These are phyloP conservation scores for Ustilaginoidea virens DNA, from an alignment of 2,329 filamentous ascomycete species.

Conservation along the genomic window DNA sequence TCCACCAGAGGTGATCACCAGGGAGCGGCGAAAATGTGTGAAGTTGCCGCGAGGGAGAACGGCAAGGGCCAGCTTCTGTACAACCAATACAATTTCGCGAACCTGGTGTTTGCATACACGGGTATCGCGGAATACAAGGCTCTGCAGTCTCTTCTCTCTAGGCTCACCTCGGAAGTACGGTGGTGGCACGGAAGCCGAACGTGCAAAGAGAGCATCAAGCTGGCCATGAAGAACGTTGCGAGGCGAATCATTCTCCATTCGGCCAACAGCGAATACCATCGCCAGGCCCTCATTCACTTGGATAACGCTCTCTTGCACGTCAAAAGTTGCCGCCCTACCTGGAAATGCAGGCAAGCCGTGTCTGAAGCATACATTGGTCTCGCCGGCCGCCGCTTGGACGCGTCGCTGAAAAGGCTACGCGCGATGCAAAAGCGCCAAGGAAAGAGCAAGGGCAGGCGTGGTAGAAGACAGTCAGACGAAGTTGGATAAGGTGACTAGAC, in stretches of 20 bases:
- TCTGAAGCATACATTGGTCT: conserved; percentile 9
- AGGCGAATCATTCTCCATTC: conserved; percentile 9
- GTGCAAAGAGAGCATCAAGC: conserved; percentile 22
- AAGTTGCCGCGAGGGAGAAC: conserved; percentile 20
- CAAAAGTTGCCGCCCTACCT: conserved; percentile 9
- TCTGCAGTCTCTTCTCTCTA: conserved; percentile 14
- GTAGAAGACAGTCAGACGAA: too few species aligned
- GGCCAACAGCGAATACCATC: conserved; percentile 8
- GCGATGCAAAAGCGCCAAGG: too few species aligned
- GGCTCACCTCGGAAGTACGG: conserved; percentile 14
- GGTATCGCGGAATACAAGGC: conserved; percentile 15
- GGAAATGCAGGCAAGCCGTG: conserved; percentile 7
- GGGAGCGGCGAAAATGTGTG: conserved; percentile 17
- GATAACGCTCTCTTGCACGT: conserved; percentile 12
- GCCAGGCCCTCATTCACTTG: conserved; percentile 10
- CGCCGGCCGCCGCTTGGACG: conserved; percentile 1
- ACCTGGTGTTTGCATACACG: conserved; percentile 19
- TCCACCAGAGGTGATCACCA: conserved; percentile 13
- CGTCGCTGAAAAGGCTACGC: too few species aligned
- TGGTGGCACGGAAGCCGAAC: conserved; percentile 22
- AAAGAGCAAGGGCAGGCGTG: too few species aligned
- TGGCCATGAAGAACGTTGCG: conserved; percentile 19
- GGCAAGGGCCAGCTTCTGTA: conserved; percentile 20
- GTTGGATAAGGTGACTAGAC: too few species aligned
- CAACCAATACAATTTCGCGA: conserved; percentile 22